Conservation (phyloP, 768 basidiomycete genomes). For the Leccinum uliginosum region DNA sequence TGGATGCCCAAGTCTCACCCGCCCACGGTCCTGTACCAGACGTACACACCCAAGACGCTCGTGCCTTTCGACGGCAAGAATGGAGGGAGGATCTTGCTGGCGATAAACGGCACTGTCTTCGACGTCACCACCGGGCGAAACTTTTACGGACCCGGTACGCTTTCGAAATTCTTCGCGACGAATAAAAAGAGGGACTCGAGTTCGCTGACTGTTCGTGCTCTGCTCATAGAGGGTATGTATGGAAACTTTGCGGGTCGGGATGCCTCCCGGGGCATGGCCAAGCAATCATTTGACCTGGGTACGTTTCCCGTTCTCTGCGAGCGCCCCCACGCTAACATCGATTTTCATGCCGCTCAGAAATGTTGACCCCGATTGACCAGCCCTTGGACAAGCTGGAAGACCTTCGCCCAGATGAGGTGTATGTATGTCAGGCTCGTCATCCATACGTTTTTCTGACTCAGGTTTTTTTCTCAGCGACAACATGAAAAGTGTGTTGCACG, state of each 20-base stretch:
- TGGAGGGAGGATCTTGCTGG: slow-evolving; percentile 73
- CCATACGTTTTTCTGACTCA: background rate
- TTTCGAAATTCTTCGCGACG: background rate
- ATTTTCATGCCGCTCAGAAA: slow-evolving; percentile 47
- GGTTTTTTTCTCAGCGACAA: slow-evolving; percentile 60
- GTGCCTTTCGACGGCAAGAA: slow-evolving; percentile 60
- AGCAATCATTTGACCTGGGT: slow-evolving; percentile 95
- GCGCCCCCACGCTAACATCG: too few relatives aligned
- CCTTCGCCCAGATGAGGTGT: slow-evolving; percentile 80
- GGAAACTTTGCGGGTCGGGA: slow-evolving; percentile 97
- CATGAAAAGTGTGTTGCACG: slow-evolving; percentile 64
- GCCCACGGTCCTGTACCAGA: slow-evolving; percentile 69
- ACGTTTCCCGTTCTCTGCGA: slow-evolving; percentile 21
- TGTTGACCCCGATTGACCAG: slow-evolving; percentile 85
- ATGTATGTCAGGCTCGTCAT: slow-evolving; percentile 27
- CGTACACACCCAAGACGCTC: slow-evolving; percentile 76
- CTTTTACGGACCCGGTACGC: slow-evolving; percentile 93
- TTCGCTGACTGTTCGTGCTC: background rate
- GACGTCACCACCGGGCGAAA: slow-evolving; percentile 86
- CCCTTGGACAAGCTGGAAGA: slow-evolving; percentile 82
- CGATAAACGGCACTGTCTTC: slow-evolving; percentile 85
- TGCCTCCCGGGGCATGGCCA: slow-evolving; percentile 95
- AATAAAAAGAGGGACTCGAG: too few relatives aligned
- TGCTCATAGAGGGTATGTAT: slow-evolving; percentile 79
- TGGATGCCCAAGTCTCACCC: slow-evolving; percentile 88